These are phyloP conservation scores for Oemleria cerasiformis DNA, from an alignment of 306 rosid genomes.

Conservation along the genomic window DNA sequence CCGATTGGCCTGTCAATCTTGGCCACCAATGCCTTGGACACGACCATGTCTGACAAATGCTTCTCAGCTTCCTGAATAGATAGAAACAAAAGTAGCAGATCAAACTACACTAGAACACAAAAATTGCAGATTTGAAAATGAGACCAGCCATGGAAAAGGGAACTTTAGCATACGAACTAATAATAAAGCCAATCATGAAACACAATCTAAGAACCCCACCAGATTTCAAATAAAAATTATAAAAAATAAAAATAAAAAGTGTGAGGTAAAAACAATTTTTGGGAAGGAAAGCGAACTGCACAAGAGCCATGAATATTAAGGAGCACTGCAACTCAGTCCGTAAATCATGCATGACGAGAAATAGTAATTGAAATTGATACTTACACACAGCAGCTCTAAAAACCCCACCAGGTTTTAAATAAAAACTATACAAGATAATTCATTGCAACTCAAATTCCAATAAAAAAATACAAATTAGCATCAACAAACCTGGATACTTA, in stretches of 20 bases:
- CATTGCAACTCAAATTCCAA: neutral
- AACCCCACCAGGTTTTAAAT: too few species aligned
- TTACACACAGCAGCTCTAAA: too few species aligned
- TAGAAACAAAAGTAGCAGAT: neutral
- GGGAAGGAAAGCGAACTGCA: neutral
- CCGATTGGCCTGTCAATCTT: conserved; percentile 95
- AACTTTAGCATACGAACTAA: too few species aligned
- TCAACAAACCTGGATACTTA: conserved; percentile 66
- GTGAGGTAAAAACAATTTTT: neutral
- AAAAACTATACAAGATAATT: neutral
- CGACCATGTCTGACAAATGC: conserved; percentile 98
- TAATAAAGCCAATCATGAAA: too few species aligned
- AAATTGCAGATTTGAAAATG: neutral
- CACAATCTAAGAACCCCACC: too few species aligned
- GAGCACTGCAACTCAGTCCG: neutral
- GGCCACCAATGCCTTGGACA: conserved; percentile 85
- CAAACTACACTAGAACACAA: neutral
- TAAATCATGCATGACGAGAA: neutral
- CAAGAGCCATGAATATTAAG: neutral
- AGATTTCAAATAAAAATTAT: neutral
- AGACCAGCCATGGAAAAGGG: neutral
- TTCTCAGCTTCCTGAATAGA: conserved; percentile 82
- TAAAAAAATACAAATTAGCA: neutral
- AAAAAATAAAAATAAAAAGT: neutral
- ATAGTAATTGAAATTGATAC: neutral